Evolutionary conservation across 2,329 filamentous ascomycete species (phyloP).

Genomic region (Aspergillus sp.): DNA sequence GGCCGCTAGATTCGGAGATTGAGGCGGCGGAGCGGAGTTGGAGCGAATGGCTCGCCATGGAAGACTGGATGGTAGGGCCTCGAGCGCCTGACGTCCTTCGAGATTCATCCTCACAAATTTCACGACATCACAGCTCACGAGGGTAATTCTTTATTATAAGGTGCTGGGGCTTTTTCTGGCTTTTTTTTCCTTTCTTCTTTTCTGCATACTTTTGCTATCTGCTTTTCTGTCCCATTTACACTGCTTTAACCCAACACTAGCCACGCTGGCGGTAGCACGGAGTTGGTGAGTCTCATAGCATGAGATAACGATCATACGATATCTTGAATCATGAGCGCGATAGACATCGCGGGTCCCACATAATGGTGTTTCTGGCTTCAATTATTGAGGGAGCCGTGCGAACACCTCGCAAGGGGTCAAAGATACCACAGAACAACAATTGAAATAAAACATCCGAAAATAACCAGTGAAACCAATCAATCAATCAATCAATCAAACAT

Average conservation of each 20-base stretch:
- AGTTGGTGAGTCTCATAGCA: slow-evolving; percentile 9
- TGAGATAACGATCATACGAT: slow-evolving; percentile 21
- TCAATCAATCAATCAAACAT: not conserved
- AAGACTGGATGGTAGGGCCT: slow-evolving; percentile 97
- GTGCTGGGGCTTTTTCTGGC: not conserved
- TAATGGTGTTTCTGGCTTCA: slow-evolving; percentile 6
- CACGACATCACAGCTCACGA: slow-evolving; percentile 35
- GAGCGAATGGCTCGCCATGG: slow-evolving; percentile 96
- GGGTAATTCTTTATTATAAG: slow-evolving; percentile 19
- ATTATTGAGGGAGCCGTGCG: slow-evolving; percentile 1
- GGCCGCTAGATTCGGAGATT: slow-evolving; percentile 76
- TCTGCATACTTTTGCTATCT: not conserved
- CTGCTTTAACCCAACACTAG: not conserved
- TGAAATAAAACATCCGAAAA: not conserved
- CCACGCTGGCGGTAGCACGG: slow-evolving; percentile 1
- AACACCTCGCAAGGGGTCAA: not conserved
- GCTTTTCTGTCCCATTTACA: not conserved
- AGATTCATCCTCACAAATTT: slow-evolving; percentile 40
- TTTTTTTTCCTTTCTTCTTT: not conserved
- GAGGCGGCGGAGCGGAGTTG: slow-evolving; percentile 78
- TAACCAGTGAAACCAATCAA: too few relatives aligned
- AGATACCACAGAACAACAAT: not conserved
- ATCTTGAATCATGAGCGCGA: slow-evolving; percentile 15
- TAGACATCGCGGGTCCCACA: slow-evolving; percentile 13
- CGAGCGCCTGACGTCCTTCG: slow-evolving; percentile 60